Base-by-base conservation (phyloP, 345 rosid genomes). In the Citrus inodora region DNA sequence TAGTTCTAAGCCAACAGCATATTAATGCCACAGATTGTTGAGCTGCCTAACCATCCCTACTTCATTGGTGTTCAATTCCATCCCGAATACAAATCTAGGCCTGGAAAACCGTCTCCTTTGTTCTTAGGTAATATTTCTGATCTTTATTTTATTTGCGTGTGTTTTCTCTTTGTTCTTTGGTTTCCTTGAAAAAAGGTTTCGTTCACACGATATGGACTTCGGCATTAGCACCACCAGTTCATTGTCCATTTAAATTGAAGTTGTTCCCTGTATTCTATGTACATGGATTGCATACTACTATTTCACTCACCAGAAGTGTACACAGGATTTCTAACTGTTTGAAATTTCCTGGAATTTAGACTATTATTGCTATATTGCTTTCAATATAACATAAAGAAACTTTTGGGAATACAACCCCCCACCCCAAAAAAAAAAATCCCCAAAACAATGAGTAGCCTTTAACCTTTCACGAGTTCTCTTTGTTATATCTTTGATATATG, bases 61-160 rank as follows among this genome's bases (percentile, higher is more conserved):
- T 93, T 79, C 80, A 73, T 93, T 14, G 97, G 97, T 66, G 95
- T 84, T 71, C 99, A 96, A 87, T 96, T 96, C 78, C 99, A 96
- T 79, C 99, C 99, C 0, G 99, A 96, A 85, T 96, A 89, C 78
- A 96, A 92, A 84, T 96, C 98, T 70, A 94, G 98, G 79, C 98
- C 99, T 0, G 97, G 93, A 82, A 90, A 92, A 66, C 97, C 99
- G 56, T 96, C 99, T 70, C 88, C 99, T 76, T 76, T 90, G 70
- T 96, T 96, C 82, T 81, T 89, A 87, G 99, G 99, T 96, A 85
- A 71, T 42, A n/a, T 32, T 33, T 75, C 59, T 74, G 46, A 21
- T 61, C 58, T 30, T 19, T 72, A 56, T 0, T 7, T 1, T 60
- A 33, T 46, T 51, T 19, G 6, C 17, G 21, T 10, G 17, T 5